Evolutionary conservation across 805 yeast species (phyloP), one percentile per base, ranked within the genome.

Genomic region (Ogataea salicorniae): DNA sequence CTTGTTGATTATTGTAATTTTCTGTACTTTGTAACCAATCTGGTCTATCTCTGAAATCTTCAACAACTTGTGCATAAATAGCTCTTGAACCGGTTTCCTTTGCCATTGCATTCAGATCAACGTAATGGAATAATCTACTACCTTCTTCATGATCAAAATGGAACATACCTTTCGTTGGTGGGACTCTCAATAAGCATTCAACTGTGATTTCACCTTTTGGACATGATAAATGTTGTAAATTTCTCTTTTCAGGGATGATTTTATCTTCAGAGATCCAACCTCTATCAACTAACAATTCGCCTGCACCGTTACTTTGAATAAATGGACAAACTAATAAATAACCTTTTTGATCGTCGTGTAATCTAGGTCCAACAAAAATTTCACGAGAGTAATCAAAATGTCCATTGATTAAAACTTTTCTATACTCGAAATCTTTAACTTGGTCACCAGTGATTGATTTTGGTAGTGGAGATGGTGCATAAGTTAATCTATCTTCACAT

Each of bases 341-440:
- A 1, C 99, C 99, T 47, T 81, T 76, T 5, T 74, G 75, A 40
- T 83, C 88, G 51, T 88, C 82, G 54, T 75, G 74, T 42, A 85
- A 72, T 53, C 97, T 76, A 6, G 99, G 98, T 0, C 98, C 98
- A 45, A 94, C 88, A 59, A 87, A 85, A 69, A 90, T 80, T 64
- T 94, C 99, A 60, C 90, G 81, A 14, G 81, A 79, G 59, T 94
- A 91, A 55, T 87, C 84, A 62, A 84, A 94, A 46, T 73, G 75
- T 1, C 99, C 99, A 43, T 75, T 80, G 13, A 87, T 67, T n/a
- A 74, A 71, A 39, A 92, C 91, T 53, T 84, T 75, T 47, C 97
- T 76, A 63, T 84, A 92, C 58, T 91, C 96, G 67, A 88, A 84
- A 49, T 86, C 85, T 18, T 74, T 72, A 16, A 86, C 79, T 47